Evolutionary conservation across 495 filamentous ascomycete genomes (phyloP).

Genomic region (Penicillium nucicola): DNA sequence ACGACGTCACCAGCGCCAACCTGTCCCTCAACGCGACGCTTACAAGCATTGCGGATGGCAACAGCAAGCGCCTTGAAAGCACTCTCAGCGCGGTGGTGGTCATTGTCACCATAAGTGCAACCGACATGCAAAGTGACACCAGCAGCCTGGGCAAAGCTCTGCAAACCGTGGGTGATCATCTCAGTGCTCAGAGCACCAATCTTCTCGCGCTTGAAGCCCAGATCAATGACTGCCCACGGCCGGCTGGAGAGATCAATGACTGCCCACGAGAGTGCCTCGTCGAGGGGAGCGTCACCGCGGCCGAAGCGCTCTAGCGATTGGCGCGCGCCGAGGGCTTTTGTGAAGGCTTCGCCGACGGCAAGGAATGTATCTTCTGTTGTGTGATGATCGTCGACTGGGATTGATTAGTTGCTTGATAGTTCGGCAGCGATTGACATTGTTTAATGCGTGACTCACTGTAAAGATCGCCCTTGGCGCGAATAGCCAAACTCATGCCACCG

Average conservation of each 20-base stretch:
- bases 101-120: conserved; percentile 82
- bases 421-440: neutral
- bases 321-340: conserved; percentile 67
- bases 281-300: conserved; percentile 83
- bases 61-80: conserved; percentile 96
- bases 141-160: conserved; percentile 88
- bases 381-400: conserved; percentile 93
- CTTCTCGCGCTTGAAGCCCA: conserved; percentile 83
- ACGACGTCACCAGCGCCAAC: conserved; percentile 86
- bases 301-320: conserved; percentile 87
- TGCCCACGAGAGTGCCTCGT: conserved; percentile 90
- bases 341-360: conserved; percentile 83
- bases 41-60: conserved; percentile 72
- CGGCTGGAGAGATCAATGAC: conserved; percentile 93
- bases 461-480: conserved; percentile 82
- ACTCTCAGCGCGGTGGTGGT: conserved; percentile 94
- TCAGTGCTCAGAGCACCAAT: conserved; percentile 89
- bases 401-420: neutral
- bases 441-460: conserved; percentile 63
- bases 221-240: conserved; percentile 75
- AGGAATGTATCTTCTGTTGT: conserved; percentile 95
- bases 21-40: conserved; percentile 63
- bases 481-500: conserved; percentile 81
- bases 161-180: conserved; percentile 95
- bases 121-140: conserved; percentile 93